Evolutionary conservation across 1,284 basidiomycete genomes (phyloP).

Genomic region (Ustilago tritici): DNA sequence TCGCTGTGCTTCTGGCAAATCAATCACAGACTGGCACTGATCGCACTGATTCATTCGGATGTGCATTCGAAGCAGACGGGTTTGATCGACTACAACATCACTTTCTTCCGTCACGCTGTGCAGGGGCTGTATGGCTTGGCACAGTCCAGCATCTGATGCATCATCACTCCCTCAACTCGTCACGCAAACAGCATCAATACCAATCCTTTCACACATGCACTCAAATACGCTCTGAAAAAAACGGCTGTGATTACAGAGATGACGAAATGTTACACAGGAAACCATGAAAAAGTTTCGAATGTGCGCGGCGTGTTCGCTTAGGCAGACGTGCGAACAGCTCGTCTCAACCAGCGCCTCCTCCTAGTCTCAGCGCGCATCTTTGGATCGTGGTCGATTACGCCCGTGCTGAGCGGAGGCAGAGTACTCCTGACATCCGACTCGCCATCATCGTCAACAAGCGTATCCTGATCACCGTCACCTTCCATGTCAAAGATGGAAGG

Average conservation of each 20-base stretch:
- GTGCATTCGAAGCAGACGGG: constrained; percentile 83
- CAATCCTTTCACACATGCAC: neutral
- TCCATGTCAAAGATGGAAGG: constrained; percentile 45
- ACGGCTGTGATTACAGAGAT: neutral
- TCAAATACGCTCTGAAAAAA: neutral
- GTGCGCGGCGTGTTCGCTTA: neutral
- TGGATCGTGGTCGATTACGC: constrained; percentile 45
- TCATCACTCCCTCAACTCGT: neutral
- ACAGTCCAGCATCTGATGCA: constrained; percentile 36
- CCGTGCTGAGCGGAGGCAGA: constrained; percentile 37
- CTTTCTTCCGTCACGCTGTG: constrained; percentile 78
- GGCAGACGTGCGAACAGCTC: constrained; percentile 36
- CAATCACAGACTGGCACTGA: constrained; percentile 80
- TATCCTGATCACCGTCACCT: constrained; percentile 13
- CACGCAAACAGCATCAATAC: constrained; percentile 4
- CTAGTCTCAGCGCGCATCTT: constrained; percentile 45
- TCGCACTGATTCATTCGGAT: constrained; percentile 82
- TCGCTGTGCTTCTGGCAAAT: constrained; percentile 89
- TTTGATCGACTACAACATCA: constrained; percentile 91
- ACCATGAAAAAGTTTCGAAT: neutral
- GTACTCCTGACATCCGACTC: constrained; percentile 37
- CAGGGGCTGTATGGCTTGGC: constrained; percentile 68
- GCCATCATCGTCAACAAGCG: constrained; percentile 14
- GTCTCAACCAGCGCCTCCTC: constrained; percentile 50
- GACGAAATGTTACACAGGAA: neutral